A percentile compares a stretch with the other conserved stretches of the same genome.
Conservation (phyloP, 2,329 filamentous ascomycete species). For the Aureobasidium sp. region DNA sequence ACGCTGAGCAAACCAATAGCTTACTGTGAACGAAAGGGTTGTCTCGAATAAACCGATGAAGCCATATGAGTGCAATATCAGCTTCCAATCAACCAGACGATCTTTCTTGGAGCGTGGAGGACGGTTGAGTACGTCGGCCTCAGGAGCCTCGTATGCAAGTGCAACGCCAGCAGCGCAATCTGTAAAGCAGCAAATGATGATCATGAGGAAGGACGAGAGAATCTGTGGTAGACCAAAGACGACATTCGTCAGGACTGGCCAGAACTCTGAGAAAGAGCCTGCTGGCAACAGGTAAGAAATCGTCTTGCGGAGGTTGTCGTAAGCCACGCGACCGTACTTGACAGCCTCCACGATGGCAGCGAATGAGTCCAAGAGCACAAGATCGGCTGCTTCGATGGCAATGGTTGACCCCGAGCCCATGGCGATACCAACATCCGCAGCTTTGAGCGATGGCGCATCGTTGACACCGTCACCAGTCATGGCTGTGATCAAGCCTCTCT, state of each 20-base stretch:
- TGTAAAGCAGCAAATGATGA: slow-evolving; percentile 58
- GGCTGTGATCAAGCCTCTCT: slow-evolving; percentile 49
- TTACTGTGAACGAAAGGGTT: slow-evolving; percentile 38
- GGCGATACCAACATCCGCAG: slow-evolving; percentile 54
- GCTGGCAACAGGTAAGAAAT: slow-evolving; percentile 66
- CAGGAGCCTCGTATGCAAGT: slow-evolving; percentile 68
- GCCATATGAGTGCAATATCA: slow-evolving; percentile 66
- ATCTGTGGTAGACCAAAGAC: slow-evolving; percentile 67
- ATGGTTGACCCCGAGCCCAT: slow-evolving; percentile 53
- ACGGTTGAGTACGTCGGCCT: slow-evolving; percentile 65
- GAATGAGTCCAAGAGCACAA: slow-evolving; percentile 62
- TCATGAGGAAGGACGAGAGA: slow-evolving; percentile 65
- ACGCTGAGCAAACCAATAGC: slow-evolving; percentile 38
- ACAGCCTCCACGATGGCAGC: slow-evolving; percentile 65
- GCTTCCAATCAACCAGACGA: slow-evolving; percentile 64
- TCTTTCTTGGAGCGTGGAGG: slow-evolving; percentile 63
- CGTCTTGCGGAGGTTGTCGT: slow-evolving; percentile 72
- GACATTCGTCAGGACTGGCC: slow-evolving; percentile 68
- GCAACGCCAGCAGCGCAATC: slow-evolving; percentile 67
- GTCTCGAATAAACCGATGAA: slow-evolving; percentile 54
- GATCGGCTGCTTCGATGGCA: slow-evolving; percentile 55
- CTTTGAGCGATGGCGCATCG: slow-evolving; percentile 48
- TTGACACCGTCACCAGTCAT: slow-evolving; percentile 47
- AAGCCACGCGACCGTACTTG: slow-evolving; percentile 66
- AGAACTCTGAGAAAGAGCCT: slow-evolving; percentile 67